phyloP scores from a whole-genome alignment of 2,329 filamentous ascomycete species.

The Colletotrichum liaoningense region DNA sequence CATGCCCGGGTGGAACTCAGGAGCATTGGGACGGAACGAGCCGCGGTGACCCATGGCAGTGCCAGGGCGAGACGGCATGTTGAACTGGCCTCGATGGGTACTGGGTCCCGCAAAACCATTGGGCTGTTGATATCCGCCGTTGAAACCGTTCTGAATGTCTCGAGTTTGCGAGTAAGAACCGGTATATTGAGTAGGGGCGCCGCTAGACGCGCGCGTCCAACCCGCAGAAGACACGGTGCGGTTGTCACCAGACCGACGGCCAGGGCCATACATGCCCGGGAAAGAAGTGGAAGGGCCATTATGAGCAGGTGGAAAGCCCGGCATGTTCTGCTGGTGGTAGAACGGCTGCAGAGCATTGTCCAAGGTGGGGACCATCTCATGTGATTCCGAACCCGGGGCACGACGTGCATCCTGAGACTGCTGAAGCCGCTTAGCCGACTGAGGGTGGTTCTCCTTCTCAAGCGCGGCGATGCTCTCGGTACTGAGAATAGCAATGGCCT shows the following conservation, averaged over 20 bases:
- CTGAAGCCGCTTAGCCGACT: neutral
- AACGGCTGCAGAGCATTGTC: constrained; percentile 26
- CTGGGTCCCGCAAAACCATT: neutral
- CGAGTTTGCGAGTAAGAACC: constrained; percentile 21
- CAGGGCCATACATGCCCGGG: constrained; percentile 16
- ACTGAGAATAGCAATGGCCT: constrained; percentile 18
- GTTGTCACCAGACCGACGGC: constrained; percentile 17
- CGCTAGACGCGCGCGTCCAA: constrained; percentile 23
- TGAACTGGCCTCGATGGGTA: neutral
- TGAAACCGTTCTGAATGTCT: constrained; percentile 2
- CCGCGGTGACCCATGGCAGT: constrained; percentile 30
- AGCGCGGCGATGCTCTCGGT: constrained; percentile 31
- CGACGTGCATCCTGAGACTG: neutral
- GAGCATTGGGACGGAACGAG: constrained; percentile 46
- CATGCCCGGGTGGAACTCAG: constrained; percentile 45
- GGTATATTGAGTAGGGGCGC: neutral
- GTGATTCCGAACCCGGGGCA: neutral
- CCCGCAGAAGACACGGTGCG: constrained; percentile 26
- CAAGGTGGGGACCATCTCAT: constrained; percentile 8
- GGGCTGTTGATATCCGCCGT: constrained; percentile 7
- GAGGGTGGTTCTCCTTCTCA: constrained; percentile 21
- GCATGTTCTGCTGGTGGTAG: constrained; percentile 15
- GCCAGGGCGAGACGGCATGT: constrained; percentile 20
- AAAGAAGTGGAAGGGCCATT: constrained; percentile 15
- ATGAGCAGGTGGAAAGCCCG: neutral